Conservation (phyloP, 2,329 filamentous ascomycete species). For the Beauveria caledonica region DNA sequence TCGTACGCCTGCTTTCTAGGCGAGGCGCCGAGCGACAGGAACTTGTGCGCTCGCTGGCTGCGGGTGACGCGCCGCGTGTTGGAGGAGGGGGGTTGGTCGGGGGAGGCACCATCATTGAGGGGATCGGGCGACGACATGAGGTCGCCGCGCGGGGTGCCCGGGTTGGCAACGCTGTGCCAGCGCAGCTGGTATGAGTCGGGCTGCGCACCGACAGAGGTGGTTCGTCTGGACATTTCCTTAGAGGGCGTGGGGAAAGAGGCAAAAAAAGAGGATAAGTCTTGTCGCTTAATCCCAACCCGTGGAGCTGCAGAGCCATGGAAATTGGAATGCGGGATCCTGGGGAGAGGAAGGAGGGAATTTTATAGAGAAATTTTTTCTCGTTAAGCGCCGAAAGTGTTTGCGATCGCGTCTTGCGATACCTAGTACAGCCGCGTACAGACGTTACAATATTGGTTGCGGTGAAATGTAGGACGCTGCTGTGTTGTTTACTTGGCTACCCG, state of each 20-base stretch:
- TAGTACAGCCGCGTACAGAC: neutral
- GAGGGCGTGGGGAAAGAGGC: constrained; percentile 2
- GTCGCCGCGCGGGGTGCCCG: constrained; percentile 31
- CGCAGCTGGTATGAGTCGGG: constrained; percentile 23
- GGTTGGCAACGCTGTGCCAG: constrained; percentile 28
- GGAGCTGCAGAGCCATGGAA: constrained; percentile 5
- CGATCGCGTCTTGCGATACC: neutral
- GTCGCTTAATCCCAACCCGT: neutral
- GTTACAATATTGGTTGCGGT: neutral
- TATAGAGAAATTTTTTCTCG: neutral
- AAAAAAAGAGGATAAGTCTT: neutral
- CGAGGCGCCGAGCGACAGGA: constrained; percentile 32
- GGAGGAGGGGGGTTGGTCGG: constrained; percentile 26
- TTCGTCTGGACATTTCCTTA: constrained; percentile 11
- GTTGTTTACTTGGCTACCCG: constrained; percentile 13
- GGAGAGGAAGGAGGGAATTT: neutral
- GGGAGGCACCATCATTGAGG: constrained; percentile 33
- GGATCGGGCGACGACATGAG: constrained; percentile 45
- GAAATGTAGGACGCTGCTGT: neutral
- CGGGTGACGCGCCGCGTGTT: constrained; percentile 35
- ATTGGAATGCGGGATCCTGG: neutral
- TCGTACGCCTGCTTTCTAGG: constrained; percentile 50
- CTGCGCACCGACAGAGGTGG: neutral
- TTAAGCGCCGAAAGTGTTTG: neutral
- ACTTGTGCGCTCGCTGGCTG: constrained; percentile 32